These are phyloP conservation scores for Suhomyces atakaporum DNA, from an alignment of 1,139 yeast species.

Conservation along the genomic window DNA sequence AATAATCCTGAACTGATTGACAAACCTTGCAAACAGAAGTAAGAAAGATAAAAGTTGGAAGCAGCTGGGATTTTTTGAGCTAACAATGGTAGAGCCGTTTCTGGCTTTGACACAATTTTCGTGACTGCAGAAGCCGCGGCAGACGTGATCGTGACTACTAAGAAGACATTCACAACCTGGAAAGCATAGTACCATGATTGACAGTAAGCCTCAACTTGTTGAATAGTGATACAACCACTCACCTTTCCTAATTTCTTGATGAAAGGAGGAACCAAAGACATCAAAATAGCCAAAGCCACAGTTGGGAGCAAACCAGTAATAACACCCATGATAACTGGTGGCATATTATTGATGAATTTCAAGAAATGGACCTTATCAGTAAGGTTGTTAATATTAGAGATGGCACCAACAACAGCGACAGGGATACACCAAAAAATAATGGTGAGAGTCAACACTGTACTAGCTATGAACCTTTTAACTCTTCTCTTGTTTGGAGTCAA, in stretches of 20 bases:
- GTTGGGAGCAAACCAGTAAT: conserved; percentile 80
- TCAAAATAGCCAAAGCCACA: conserved; percentile 61
- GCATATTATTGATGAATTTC: conserved; percentile 63
- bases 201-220: conserved; percentile 75
- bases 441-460: conserved; percentile 49
- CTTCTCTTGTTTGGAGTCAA: conserved; percentile 45
- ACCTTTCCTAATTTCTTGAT: conserved; percentile 66
- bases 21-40: conserved; percentile 49
- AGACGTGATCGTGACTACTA: conserved; percentile 79
- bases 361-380: conserved; percentile 62
- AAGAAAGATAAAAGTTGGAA: conserved; percentile 67
- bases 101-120: conserved; percentile 52
- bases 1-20: conserved; percentile 40
- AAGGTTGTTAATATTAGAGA: conserved; percentile 72
- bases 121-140: conserved; percentile 74
- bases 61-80: conserved; percentile 64
- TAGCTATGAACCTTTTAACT: conserved; percentile 41
- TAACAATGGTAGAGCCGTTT: conserved; percentile 55
- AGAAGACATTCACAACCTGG: conserved; percentile 82
- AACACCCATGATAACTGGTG: conserved; percentile 57
- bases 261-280: conserved; percentile 78
- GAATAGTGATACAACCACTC: conserved; percentile 70
- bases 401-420: conserved; percentile 78
- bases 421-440: conserved; percentile 86
- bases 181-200: conserved; percentile 88